A percentile compares a stretch with the other conserved stretches of the same genome.
phyloP scores from a whole-genome alignment of 805 yeast genomes.

The Jamesozyma piceae region DNA sequence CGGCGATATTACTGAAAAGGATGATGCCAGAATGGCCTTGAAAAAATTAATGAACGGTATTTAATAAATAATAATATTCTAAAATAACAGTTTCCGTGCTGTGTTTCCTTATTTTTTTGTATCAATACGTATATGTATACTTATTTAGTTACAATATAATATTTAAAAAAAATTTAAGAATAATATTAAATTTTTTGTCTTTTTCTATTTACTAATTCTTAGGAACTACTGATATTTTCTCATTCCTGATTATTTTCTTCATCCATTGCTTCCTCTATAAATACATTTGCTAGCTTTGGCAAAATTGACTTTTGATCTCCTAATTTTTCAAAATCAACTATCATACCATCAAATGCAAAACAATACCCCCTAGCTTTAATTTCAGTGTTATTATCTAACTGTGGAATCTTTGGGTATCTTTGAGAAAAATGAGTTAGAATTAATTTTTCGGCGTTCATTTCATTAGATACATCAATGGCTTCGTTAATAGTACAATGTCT shows the following conservation, averaged over 20 bases:
- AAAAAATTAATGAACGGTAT: constrained; percentile 20
- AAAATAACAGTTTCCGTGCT: background rate
- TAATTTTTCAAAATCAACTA: constrained; percentile 38
- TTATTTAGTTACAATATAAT: too few species aligned
- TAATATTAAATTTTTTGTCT: too few species aligned
- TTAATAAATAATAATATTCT: background rate
- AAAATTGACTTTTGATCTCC: constrained; percentile 29
- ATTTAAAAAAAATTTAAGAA: too few species aligned
- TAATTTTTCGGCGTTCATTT: constrained; percentile 63
- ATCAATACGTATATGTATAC: background rate
- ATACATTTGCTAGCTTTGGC: constrained; percentile 24
- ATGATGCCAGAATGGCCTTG: constrained; percentile 27
- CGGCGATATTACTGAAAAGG: constrained; percentile 7
- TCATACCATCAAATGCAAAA: constrained; percentile 64
- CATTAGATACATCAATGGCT: constrained; percentile 60
- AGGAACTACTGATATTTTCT: too few species aligned
- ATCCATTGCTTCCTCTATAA: constrained; percentile 24
- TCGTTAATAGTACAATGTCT: constrained; percentile 84
- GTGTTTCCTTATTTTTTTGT: background rate
- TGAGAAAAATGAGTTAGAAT: constrained; percentile 89
- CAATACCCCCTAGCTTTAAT: constrained; percentile 30
- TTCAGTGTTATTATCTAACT: constrained; percentile 22
- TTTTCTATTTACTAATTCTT: too few species aligned
- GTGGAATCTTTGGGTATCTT: constrained; percentile 60
- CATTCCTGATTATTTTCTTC: constrained; percentile 1